Conservation (phyloP, 352 stramenopile species). For the Phytopythium chamaehyphon region DNA sequence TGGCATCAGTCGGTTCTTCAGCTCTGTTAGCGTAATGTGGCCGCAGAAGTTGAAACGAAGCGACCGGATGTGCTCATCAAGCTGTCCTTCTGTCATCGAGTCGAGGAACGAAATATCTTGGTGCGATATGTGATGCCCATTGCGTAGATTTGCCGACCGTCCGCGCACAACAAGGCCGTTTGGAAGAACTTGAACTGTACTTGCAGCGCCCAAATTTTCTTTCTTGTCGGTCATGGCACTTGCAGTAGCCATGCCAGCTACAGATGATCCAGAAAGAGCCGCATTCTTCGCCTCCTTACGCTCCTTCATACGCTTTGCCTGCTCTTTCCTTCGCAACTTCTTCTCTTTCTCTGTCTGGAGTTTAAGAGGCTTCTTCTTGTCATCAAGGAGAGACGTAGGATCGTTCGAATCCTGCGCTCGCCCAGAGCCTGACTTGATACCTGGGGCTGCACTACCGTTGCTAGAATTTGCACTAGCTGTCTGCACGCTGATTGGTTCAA, state of each 20-base stretch:
- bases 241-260: background rate
- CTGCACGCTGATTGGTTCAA: background rate
- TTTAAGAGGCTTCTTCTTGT: slow-evolving; percentile 77
- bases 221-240: background rate
- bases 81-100: slow-evolving; percentile 79
- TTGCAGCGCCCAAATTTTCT: background rate
- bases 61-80: slow-evolving; percentile 89
- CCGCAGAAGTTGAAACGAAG: slow-evolving; percentile 87
- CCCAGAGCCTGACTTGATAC: slow-evolving; percentile 10
- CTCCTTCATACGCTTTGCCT: slow-evolving; percentile 74
- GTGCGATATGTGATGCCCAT: slow-evolving; percentile 57
- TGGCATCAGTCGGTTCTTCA: slow-evolving; percentile 83
- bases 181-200: slow-evolving; percentile 19
- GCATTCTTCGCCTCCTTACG: slow-evolving; percentile 64
- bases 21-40: slow-evolving; percentile 74
- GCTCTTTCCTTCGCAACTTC: slow-evolving; percentile 77
- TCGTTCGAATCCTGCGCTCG: too few relatives aligned
- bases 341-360: slow-evolving; percentile 86
- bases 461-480: background rate
- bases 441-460: slow-evolving; percentile 7
- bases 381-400: slow-evolving; percentile 11
- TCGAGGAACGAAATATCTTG: slow-evolving; percentile 88
- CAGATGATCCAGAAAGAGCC: slow-evolving; percentile 1
- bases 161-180: slow-evolving; percentile 76
- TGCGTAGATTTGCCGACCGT: slow-evolving; percentile 50